Evolutionary conservation across 2,329 filamentous ascomycete genomes (phyloP).

Genomic region (Cylindrodendrum hubeiense): DNA sequence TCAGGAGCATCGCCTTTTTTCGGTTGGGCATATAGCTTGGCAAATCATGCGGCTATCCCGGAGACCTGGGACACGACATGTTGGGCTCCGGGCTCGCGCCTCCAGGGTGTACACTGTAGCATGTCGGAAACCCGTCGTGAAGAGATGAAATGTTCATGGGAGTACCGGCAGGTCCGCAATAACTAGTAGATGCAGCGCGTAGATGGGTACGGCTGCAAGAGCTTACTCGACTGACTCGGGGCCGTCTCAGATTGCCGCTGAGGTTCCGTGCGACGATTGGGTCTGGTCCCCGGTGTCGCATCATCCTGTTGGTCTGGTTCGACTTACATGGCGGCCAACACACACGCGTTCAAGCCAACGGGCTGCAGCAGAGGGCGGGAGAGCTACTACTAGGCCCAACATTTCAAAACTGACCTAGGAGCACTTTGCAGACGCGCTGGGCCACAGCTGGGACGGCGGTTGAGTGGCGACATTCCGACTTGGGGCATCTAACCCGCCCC

Average conservation of each 20-base stretch:
- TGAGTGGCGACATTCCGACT: conserved; percentile 8
- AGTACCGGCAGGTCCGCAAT: not conserved
- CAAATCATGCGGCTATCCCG: conserved; percentile 18
- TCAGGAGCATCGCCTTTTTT: conserved; percentile 12
- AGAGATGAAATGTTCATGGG: not conserved
- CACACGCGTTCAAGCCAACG: not conserved
- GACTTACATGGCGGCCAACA: conserved; percentile 6
- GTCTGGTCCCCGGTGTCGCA: conserved; percentile 17
- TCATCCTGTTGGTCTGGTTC: conserved; percentile 8
- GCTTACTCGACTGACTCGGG: conserved; percentile 3
- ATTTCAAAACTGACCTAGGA: not conserved
- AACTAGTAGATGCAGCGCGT: not conserved
- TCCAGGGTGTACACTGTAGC: not conserved
- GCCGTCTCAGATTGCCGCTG: conserved; percentile 20
- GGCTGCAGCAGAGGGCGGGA: not conserved
- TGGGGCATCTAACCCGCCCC: conserved; percentile 14
- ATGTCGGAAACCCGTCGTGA: not conserved
- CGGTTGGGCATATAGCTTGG: conserved; percentile 20
- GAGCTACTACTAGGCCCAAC: not conserved
- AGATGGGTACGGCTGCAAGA: not conserved
- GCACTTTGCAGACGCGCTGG: not conserved
- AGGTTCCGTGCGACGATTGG: conserved; percentile 13
- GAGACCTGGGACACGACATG: conserved; percentile 1
- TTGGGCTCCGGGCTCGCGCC: not conserved
- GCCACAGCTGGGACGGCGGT: not conserved